Evolutionary conservation across 148 eudicot species (phyloP), one percentile per base, ranked within the genome.

Genomic region (Vaccinium corymbosum): DNA sequence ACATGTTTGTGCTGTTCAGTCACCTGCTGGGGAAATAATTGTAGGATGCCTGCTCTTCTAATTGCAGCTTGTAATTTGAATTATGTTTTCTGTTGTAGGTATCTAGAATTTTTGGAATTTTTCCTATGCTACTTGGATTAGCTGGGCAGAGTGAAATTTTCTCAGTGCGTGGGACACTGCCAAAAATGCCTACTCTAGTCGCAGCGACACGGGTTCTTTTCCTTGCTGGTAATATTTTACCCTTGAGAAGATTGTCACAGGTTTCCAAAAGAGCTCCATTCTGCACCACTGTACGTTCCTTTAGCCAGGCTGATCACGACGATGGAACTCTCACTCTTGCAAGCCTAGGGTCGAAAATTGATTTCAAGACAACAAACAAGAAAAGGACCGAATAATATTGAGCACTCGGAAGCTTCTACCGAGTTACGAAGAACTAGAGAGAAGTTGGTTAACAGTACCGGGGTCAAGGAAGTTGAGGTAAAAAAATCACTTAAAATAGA

Each of bases 141-240:
- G 80, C 80, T 68, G 35, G 73, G 38, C 76, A 10, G 29, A 53
- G 6, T 48, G 57, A 70, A 72, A 7, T 57, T 32, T 81, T 76
- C 16, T 22, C 27, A 13, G 50, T 20, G 32, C 10, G 25, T 20
- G 19, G 48, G 76, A 38, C 29, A 81, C 80, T 49, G 79, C 29
- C 77, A 57, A 87, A 89, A 82, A 93, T 95, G 98, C 87, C 94
- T 12, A 80, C 93, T 71, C 72, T 92, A 20, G 90, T 87, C 25
- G 84, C 95, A 57, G 85, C 95, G 53, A 87, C 92, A 0, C 95
- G 95, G 78, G 85, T 93, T 83, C 92, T 93, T 81, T 85, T 92
- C 88, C 87, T 96, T n/a, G 91, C 92, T 81, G 94, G 98, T 5
- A 92, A 89, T 81, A 83, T 92, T 49, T 66, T 93, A 72, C 87